Evolutionary conservation across 78 protist genomes (phyloP).

Genomic region (Guillardia theta): DNA sequence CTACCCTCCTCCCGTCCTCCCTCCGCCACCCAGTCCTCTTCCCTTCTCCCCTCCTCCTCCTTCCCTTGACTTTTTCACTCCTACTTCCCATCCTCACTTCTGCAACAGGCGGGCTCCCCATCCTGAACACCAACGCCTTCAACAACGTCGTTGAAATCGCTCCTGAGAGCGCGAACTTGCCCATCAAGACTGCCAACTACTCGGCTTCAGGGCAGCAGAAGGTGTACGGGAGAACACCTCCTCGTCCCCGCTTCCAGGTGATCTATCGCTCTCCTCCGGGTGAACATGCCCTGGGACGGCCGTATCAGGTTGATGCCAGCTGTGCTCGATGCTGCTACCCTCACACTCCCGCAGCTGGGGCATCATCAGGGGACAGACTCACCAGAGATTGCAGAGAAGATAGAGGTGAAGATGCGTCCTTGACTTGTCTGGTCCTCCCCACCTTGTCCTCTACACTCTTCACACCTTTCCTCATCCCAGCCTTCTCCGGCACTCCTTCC

Average conservation of each 20-base stretch:
- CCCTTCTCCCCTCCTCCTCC: neutral
- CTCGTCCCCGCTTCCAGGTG: neutral
- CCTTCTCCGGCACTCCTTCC: neutral
- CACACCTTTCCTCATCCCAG: neutral
- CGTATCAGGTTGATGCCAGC: neutral
- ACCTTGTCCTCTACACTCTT: neutral
- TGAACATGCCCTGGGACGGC: neutral
- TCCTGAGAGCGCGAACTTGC: too few species aligned
- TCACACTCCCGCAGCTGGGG: neutral
- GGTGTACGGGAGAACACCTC: too few species aligned
- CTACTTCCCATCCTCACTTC: neutral
- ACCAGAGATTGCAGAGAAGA: neutral
- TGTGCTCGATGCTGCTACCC: neutral
- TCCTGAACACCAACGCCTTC: too few species aligned
- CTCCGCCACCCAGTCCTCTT: neutral
- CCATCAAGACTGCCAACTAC: too few species aligned
- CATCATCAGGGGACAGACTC: neutral
- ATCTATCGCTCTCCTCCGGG: neutral
- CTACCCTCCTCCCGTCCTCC: neutral
- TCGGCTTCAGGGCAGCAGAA: too few species aligned
- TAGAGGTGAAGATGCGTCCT: neutral
- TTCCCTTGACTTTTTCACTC: neutral
- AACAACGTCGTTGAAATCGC: too few species aligned
- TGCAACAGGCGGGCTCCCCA: too few species aligned
- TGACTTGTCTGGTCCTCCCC: neutral